Evolutionary conservation across 768 basidiomycete genomes (phyloP), one percentile per base, ranked within the genome.

Genomic region (Lactarius pseudohatsudake): DNA sequence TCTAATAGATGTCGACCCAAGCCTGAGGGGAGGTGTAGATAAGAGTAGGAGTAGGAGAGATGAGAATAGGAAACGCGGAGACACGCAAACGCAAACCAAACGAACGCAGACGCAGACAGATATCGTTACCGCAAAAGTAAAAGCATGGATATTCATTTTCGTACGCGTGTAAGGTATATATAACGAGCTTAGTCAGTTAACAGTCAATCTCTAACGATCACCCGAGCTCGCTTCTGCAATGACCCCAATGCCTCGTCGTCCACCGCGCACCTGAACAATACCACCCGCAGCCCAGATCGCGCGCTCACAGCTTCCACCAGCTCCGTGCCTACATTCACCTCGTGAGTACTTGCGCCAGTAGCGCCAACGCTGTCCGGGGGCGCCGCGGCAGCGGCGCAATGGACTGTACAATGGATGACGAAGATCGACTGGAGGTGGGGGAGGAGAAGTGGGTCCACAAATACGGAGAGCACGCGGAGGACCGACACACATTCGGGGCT

Each of bases 241-340:
- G 53, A 32, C 6, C 58, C 61, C 38, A 66, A 18, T 4, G n/a
- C 47, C 10, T 40, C 61, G 10, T 8, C 56, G 28, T 66, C 65
- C 22, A 67, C 57, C n/a, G 5, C 22, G 47, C 66, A 66, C 6
- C 61, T 41, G 40, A 63, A 11, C 6, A 63, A 41, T 16, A 67
- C 34, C 22, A 67, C 66, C 32, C 45, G 61, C 11, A 67, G 6
- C 28, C 61, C 57, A 30, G 26, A 18, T 50, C 66, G 50, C 22
- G 15, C 16, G 10, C 57, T 30, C 7, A 63, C 57, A 5, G 62
- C n/a, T 1, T n/a, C 57, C 50, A 67, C 38, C 10, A 67, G 66
- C 3, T 67, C 66, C 1, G 36, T 26, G 38, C 66, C 50, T 4
- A 62, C 13, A 22, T 38, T 32, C 38, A 1, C 22, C 28, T 61